Percentiles rank a stretch among this genome's conserved stretches.
phyloP scores from a whole-genome alignment of 495 filamentous ascomycete species.

The Alectoria sarmentosa region DNA sequence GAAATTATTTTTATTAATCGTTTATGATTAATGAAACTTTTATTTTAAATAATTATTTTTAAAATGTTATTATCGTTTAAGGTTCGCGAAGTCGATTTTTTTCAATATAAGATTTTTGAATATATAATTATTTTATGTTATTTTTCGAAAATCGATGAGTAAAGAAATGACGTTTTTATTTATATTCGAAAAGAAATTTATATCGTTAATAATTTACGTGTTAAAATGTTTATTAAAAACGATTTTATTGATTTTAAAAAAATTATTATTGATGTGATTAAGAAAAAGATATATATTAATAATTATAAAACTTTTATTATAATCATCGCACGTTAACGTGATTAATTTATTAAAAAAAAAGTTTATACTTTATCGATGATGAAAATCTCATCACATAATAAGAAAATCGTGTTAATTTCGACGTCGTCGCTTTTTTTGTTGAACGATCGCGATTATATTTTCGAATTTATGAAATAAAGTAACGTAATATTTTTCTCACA shows the following conservation, averaged over 20 bases:
- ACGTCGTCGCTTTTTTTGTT: too few species aligned
- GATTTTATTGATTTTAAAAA: constrained; percentile 4
- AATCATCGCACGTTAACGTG: neutral
- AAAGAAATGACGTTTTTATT: neutral
- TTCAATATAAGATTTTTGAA: neutral
- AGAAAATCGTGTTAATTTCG: neutral
- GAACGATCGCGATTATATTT: neutral
- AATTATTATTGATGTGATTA: neutral
- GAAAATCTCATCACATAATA: neutral
- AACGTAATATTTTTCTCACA: neutral
- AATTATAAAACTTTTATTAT: neutral
- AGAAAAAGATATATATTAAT: neutral
- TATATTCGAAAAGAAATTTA: constrained; percentile 5
- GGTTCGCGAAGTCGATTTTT: neutral
- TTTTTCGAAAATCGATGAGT: neutral
- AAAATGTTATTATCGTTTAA: neutral
- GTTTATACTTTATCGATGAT: neutral
- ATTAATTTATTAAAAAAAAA: neutral
- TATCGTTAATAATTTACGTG: constrained; percentile 5
- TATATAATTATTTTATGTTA: neutral
- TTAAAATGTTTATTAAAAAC: constrained; percentile 6
- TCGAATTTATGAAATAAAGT: neutral
- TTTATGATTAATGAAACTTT: neutral
- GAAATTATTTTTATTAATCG: neutral
- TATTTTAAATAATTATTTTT: neutral